Evolutionary conservation across 345 rosid species (phyloP), one percentile per base, ranked within the genome.

Genomic region (Sonneratia alba): DNA sequence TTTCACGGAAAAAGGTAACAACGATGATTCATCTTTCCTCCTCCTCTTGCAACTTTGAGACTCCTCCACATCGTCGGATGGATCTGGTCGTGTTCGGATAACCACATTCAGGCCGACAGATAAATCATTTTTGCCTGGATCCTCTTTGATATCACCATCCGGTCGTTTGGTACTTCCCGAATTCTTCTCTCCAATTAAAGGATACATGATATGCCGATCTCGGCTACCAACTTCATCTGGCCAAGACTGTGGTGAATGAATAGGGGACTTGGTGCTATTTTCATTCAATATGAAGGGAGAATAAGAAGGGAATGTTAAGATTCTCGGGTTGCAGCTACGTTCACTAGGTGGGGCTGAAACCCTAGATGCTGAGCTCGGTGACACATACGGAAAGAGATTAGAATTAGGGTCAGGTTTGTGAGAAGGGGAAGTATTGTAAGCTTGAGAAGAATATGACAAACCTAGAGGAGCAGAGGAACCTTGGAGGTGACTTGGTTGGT

Each of bases 371-470:
- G 85, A 72, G 51, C 88, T 76, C 40, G 82, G 48, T 4, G 68
- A 15, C 48, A 76, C 73, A 66, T 78, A 62, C 75, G 68, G 68
- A 68, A 16, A 53, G 37, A 75, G 76, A 75, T 59, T 77, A 63
- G 78, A 74, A 78, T 83, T 88, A 86, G 94, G 91, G 80, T 82
- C 88, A 75, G 94, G 86, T 85, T 77, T 83, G 71, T 72, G 81
- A 77, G 78, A 80, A 73, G 85, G 77, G 77, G 81, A 36, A 6
- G 27, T 53, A 11, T 13, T 68, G 77, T 81, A 82, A 76, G 76
- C 72, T 68, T 85, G 87, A 76, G 87, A 71, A 67, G 83, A 83
- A 67, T 80, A 73, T 15, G 71, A 80, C 71, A 81, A 79, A 66
- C 82, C 83, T 57, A 79, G 71, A 74, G 85, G 75, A 1, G 81